Evolutionary conservation across 2,329 filamentous ascomycete genomes (phyloP).

Genomic region (Colletotrichum sp.): DNA sequence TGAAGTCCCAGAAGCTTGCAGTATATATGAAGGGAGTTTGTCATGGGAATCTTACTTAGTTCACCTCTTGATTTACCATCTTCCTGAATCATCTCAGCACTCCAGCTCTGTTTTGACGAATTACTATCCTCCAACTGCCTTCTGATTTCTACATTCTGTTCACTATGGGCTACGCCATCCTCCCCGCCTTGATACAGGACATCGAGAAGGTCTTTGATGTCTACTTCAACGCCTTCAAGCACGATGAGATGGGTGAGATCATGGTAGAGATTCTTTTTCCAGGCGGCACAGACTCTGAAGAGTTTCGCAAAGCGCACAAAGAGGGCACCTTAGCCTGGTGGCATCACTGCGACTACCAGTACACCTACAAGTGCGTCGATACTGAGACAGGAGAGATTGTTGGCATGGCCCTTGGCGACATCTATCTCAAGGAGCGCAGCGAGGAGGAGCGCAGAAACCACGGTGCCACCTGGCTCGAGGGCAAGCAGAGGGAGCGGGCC

Average conservation of each 20-base stretch:
- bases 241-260: slow-evolving; percentile 39
- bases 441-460: slow-evolving; percentile 47
- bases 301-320: slow-evolving; percentile 48
- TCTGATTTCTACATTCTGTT: background rate
- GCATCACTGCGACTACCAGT: slow-evolving; percentile 43
- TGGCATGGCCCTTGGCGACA: slow-evolving; percentile 52
- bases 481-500: slow-evolving; percentile 45
- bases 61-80: background rate
- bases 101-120: background rate
- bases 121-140: background rate
- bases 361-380: slow-evolving; percentile 53
- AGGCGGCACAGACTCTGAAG: slow-evolving; percentile 31
- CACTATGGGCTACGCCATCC: slow-evolving; percentile 43
- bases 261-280: slow-evolving; percentile 50
- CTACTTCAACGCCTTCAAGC: slow-evolving; percentile 50
- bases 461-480: slow-evolving; percentile 50
- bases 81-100: background rate
- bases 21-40: background rate
- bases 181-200: slow-evolving; percentile 50
- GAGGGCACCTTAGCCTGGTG: slow-evolving; percentile 43
- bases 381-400: slow-evolving; percentile 45
- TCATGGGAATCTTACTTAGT: background rate
- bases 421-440: slow-evolving; percentile 40
- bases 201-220: slow-evolving; percentile 50
- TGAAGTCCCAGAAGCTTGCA: background rate